phyloP scores from a whole-genome alignment of 2,329 filamentous ascomycete genomes.

The Aspergillus aculeatus region DNA sequence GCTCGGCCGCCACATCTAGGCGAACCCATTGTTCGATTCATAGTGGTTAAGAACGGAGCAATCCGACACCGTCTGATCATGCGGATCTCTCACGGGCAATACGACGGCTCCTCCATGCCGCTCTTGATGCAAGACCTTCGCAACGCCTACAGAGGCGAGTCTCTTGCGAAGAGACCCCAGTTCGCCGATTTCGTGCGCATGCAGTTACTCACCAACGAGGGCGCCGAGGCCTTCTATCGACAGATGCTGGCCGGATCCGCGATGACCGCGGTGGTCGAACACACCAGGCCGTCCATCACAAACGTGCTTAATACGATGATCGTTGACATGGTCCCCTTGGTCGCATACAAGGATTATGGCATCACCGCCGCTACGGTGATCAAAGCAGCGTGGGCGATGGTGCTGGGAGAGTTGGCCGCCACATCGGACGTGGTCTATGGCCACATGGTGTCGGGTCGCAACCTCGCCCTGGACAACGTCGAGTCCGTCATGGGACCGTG shows the following conservation, averaged over 20 bases:
- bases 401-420: conserved; percentile 52
- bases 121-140: conserved; percentile 12
- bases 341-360: conserved; percentile 12
- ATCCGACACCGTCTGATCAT: conserved; percentile 26
- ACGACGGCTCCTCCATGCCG: conserved; percentile 24
- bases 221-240: conserved; percentile 10
- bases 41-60: conserved; percentile 20
- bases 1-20: conserved; percentile 5
- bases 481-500: conserved; percentile 28
- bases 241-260: conserved; percentile 9
- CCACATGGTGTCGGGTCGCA: conserved; percentile 52
- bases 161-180: conserved; percentile 4
- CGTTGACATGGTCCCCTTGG: conserved; percentile 5
- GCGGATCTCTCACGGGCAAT: conserved; percentile 34
- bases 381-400: conserved; percentile 59
- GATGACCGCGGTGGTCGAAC: conserved; percentile 13
- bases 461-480: conserved; percentile 39
- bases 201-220: conserved; percentile 7
- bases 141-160: conserved; percentile 11
- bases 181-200: conserved; percentile 15
- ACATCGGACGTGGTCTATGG: conserved; percentile 57
- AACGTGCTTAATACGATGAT: conserved; percentile 14
- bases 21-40: conserved; percentile 19
- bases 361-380: conserved; percentile 45
- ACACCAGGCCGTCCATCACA: conserved; percentile 7